Evolutionary conservation across 208 protist species (phyloP), one percentile per base, ranked within the genome.

Genomic region (Leishmania mexicana): DNA sequence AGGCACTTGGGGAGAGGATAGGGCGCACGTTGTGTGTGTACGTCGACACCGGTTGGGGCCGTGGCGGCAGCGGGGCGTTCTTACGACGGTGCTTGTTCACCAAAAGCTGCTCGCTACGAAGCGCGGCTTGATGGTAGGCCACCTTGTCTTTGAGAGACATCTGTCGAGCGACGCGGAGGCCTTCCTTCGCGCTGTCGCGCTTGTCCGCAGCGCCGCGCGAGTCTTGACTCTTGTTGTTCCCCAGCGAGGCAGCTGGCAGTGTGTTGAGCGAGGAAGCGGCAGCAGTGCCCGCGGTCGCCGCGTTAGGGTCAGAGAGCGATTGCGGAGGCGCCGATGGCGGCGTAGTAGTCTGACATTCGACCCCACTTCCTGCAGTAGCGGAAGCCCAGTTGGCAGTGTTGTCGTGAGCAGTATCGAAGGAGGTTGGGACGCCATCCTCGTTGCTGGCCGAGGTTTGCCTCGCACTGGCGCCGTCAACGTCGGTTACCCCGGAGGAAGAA

Each of bases 41-140:
- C 7, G 78, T n/a, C 1, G 64, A 42, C 35, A 68, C 49, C 24
- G 85, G 78, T 17, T 68, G 67, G 3, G 85, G 89, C 19, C 79
- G 67, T 2, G 89, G 89, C 2, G 89, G 87, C 21, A 89, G 83
- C n/a, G 83, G 87, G 8, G 85, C 85, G 64, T 85, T 89, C 38
- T 84, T 85, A 60, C 87, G 86, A 15, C 91, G 88, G 74, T 91
- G 80, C 47, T 76, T 76, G 75, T 90, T 90, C 40, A 89, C 84
- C 35, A 91, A 77, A 62, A 87, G 51, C 67, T 94, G 88, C 80
- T 94, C 91, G n/a, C 80, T 74, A n/a, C 91, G 87, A 51, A 94
- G 83, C 42, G 79, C 85, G 1, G 81, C 85, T 76, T 94, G 88
- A 76, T 94, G 91, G 62, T 85, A 89, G 13, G 81, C 78, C 47